Percentiles rank a stretch among this genome's conserved stretches.
Evolutionary conservation across 73 alveolate genomes (phyloP).

Genomic region (Symbiodinium natans): DNA sequence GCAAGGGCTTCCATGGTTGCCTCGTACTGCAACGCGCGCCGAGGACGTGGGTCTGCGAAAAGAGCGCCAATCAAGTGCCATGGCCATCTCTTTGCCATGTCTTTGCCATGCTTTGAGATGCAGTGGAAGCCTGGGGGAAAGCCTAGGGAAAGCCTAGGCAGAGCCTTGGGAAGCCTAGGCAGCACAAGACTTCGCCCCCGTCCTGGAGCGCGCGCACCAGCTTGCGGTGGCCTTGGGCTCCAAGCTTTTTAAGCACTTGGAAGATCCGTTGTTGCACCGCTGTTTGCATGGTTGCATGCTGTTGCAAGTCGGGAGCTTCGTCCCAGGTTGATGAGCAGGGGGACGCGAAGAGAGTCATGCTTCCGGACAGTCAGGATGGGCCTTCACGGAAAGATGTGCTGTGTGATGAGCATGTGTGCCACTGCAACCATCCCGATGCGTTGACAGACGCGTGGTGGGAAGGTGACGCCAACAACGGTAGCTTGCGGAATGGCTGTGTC

Average conservation of each 20-base stretch:
- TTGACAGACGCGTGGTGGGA: neutral
- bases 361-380: neutral
- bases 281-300: too few species aligned
- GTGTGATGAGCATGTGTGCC: too few species aligned
- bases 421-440: too few species aligned
- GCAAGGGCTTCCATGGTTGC: neutral
- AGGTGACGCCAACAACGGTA: slow-evolving; percentile 87
- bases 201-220: slow-evolving; percentile 60
- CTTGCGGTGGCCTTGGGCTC: neutral
- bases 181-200: slow-evolving; percentile 54
- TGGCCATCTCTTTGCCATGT: neutral
- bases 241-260: neutral
- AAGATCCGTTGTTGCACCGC: neutral
- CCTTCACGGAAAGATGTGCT: neutral
- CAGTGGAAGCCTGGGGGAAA: too few species aligned
- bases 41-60: slow-evolving; percentile 85
- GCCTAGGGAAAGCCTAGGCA: neutral
- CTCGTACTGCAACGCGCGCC: neutral
- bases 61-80: neutral
- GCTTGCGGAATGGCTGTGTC: slow-evolving; percentile 92
- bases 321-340: neutral
- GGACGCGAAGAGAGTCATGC: neutral
- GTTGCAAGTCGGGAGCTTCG: too few species aligned
- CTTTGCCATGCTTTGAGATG: too few species aligned
- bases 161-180: neutral